Conservation (phyloP, 1,139 yeast genomes). For the Pichia sp. region DNA sequence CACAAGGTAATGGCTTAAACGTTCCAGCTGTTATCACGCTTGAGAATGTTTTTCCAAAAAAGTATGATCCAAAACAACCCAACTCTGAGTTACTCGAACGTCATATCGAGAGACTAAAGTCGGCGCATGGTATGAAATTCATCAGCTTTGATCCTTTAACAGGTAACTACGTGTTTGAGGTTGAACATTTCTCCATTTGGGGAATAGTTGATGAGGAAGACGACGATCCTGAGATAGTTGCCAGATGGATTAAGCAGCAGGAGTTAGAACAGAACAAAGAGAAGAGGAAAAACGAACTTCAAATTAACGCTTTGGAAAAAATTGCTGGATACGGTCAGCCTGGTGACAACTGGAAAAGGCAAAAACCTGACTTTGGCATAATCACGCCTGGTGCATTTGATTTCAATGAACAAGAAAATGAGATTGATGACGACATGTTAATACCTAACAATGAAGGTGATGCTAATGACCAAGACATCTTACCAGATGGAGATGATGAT, state of each 20-base stretch:
- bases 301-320: slow-evolving; percentile 22
- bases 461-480: neutral
- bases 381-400: slow-evolving; percentile 26
- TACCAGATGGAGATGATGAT: slow-evolving; percentile 6
- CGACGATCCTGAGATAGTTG: slow-evolving; percentile 39
- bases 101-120: slow-evolving; percentile 48
- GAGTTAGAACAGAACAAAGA: slow-evolving; percentile 30
- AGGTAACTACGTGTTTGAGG: slow-evolving; percentile 78
- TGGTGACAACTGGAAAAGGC: slow-evolving; percentile 20
- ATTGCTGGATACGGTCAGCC: slow-evolving; percentile 22
- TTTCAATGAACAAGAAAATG: slow-evolving; percentile 7
- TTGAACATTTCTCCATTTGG: slow-evolving; percentile 92
- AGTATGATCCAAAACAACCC: slow-evolving; percentile 32
- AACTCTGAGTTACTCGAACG: slow-evolving; percentile 40
- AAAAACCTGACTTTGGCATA: slow-evolving; percentile 15
- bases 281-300: slow-evolving; percentile 23
- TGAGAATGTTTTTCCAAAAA: slow-evolving; percentile 57
- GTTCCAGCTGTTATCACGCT: slow-evolving; percentile 80
- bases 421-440: slow-evolving; percentile 11
- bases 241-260: slow-evolving; percentile 33
- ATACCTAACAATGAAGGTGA: slow-evolving; percentile 5
- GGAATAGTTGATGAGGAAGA: slow-evolving; percentile 71
- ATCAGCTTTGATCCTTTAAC: slow-evolving; percentile 72
- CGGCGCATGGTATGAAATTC: slow-evolving; percentile 67
- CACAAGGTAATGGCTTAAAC: slow-evolving; percentile 70